These are phyloP conservation scores for Cucumis cinereus DNA, from an alignment of 306 rosid species.

Conservation along the genomic window DNA sequence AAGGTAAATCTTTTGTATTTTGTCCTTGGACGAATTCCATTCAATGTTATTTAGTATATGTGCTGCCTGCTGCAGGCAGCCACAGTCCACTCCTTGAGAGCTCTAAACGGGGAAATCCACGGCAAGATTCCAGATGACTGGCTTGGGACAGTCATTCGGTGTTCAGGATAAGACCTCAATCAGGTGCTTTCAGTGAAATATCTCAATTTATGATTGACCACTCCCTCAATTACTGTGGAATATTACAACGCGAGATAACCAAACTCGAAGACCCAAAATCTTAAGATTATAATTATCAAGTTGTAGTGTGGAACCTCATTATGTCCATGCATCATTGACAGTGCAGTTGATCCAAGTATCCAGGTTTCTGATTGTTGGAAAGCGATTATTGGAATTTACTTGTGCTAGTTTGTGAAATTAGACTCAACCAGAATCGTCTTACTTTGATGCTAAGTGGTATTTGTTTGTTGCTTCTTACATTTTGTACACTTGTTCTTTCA, in stretches of 20 bases:
- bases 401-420: not conserved
- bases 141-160: constrained; percentile 70
- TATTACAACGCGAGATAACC: not conserved
- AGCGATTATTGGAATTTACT: not conserved
- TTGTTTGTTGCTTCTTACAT: not conserved
- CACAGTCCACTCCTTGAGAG: constrained; percentile 58
- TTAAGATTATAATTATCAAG: not conserved
- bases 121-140: constrained; percentile 64
- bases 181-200: not conserved
- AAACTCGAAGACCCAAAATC: not conserved
- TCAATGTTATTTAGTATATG: not conserved
- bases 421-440: not conserved
- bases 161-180: constrained; percentile 15
- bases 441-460: not conserved
- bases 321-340: not conserved
- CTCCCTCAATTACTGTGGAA: not conserved
- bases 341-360: not conserved
- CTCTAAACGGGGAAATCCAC: constrained; percentile 61
- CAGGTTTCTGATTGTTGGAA: not conserved
- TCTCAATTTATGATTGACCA: not conserved
- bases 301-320: not conserved
- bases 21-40: not conserved
- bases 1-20: constrained; percentile 27
- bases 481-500: not conserved
- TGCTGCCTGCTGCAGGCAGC: constrained; percentile 55